Conservation (phyloP, 2,329 filamentous ascomycete genomes). For the Talaromyces piceae region DNA sequence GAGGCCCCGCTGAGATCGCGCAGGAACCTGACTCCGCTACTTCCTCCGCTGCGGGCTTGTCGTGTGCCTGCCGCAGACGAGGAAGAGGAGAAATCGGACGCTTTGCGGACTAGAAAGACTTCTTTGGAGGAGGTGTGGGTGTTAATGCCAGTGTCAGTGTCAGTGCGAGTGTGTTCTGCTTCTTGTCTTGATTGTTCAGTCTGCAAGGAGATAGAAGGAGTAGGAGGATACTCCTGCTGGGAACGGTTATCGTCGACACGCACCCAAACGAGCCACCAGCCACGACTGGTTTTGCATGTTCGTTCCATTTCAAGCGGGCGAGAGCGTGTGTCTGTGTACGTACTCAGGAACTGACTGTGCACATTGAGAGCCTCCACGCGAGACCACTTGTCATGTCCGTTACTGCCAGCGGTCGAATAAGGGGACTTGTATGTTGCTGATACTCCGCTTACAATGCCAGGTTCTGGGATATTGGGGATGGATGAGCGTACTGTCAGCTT, state of each 20-base stretch:
- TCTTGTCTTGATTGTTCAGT: too few relatives aligned
- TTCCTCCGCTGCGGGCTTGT: neutral
- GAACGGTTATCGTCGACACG: conserved; percentile 34
- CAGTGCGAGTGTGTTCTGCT: too few relatives aligned
- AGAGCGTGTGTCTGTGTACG: conserved; percentile 45
- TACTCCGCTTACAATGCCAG: conserved; percentile 27
- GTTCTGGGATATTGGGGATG: conserved; percentile 57
- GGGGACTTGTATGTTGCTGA: neutral
- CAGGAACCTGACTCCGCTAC: conserved; percentile 23
- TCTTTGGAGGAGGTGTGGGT: conserved; percentile 21
- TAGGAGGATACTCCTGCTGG: neutral
- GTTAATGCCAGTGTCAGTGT: conserved; percentile 5
- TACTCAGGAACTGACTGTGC: conserved; percentile 53
- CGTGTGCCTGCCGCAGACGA: neutral
- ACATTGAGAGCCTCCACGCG: conserved; percentile 56
- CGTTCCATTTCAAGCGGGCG: conserved; percentile 47
- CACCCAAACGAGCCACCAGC: conserved; percentile 63
- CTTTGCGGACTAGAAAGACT: conserved; percentile 41
- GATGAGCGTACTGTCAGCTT: conserved; percentile 53
- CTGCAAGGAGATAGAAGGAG: neutral
- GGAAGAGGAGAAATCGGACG: conserved; percentile 30
- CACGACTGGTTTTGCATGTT: conserved; percentile 56
- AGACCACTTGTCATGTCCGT: conserved; percentile 33
- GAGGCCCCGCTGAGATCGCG: conserved; percentile 33
- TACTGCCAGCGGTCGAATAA: conserved; percentile 4